Percentiles rank a stretch among this genome's conserved stretches.
phyloP scores from a whole-genome alignment of 331 rosid genomes.

The Rosa hybrid region DNA sequence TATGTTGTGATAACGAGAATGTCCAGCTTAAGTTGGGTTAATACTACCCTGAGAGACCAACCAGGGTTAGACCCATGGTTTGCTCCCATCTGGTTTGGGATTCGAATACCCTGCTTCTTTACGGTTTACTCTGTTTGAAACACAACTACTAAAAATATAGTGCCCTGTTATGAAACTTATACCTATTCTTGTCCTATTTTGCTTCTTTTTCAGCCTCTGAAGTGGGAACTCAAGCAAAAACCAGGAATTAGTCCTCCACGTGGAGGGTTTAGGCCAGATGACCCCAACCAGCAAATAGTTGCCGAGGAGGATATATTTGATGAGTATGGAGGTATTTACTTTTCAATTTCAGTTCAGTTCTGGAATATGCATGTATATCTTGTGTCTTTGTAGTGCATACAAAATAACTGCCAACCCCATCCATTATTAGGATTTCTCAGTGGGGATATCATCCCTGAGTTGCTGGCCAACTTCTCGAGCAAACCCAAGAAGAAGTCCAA shows the following conservation, averaged over 20 bases:
- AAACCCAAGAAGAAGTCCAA: slow-evolving; percentile 62
- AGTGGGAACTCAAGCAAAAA: slow-evolving; percentile 98
- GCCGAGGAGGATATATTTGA: slow-evolving; percentile 88
- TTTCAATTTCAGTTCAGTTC: neutral
- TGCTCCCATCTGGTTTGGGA: neutral
- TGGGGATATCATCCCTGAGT: slow-evolving; percentile 61
- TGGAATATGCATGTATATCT: neutral
- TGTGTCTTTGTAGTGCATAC: neutral
- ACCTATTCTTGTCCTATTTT: neutral
- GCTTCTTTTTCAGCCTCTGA: slow-evolving; percentile 67
- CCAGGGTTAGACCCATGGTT: neutral
- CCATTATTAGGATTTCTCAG: slow-evolving; percentile 70
- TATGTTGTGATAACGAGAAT: neutral
- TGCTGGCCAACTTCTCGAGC: slow-evolving; percentile 63
- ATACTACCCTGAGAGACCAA: neutral
- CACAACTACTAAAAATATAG: neutral
- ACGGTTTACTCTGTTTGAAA: neutral
- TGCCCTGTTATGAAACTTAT: neutral
- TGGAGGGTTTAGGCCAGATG: slow-evolving; percentile 91
- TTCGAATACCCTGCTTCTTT: neutral
- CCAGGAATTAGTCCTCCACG: slow-evolving; percentile 99
- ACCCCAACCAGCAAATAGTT: slow-evolving; percentile 97
- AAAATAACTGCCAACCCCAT: slow-evolving; percentile 16
- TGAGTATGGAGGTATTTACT: slow-evolving; percentile 87
- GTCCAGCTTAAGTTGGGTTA: neutral